Evolutionary conservation across 1,139 yeast genomes (phyloP).

Genomic region (Spathaspora jeffriesii): DNA sequence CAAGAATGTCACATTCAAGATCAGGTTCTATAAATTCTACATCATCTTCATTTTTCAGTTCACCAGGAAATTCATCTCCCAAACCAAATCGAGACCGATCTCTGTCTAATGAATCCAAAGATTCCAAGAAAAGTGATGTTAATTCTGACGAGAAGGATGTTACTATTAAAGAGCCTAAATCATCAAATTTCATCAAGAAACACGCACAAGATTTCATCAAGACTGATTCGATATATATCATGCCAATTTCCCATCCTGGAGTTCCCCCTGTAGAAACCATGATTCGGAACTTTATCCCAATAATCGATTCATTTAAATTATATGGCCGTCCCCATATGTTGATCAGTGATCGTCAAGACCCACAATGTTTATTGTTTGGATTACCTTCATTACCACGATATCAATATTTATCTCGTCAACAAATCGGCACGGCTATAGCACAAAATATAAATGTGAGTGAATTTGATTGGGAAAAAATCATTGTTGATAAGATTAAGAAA

Average conservation of each 20-base stretch:
- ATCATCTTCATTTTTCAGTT: slow-evolving; percentile 26
- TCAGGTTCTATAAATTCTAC: slow-evolving; percentile 23
- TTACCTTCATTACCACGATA: slow-evolving; percentile 59
- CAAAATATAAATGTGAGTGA: slow-evolving; percentile 20
- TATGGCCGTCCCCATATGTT: slow-evolving; percentile 58
- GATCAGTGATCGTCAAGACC: slow-evolving; percentile 44
- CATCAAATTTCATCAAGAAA: slow-evolving; percentile 23
- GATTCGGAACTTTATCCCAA: slow-evolving; percentile 54
- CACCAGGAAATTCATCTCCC: slow-evolving; percentile 12
- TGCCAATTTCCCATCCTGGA: slow-evolving; percentile 58
- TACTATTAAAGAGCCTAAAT: slow-evolving; percentile 11
- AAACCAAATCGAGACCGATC: slow-evolving; percentile 14
- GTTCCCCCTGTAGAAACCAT: slow-evolving; percentile 58
- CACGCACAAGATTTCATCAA: slow-evolving; percentile 30
- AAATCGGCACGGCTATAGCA: slow-evolving; percentile 34
- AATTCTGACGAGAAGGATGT: background rate
- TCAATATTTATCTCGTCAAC: slow-evolving; percentile 45
- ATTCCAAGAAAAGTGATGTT: background rate
- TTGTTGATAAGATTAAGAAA: slow-evolving; percentile 11
- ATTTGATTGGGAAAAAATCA: slow-evolving; percentile 17
- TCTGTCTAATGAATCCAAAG: slow-evolving; percentile 11
- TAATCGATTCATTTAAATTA: slow-evolving; percentile 52
- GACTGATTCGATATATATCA: slow-evolving; percentile 43
- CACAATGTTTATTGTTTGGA: slow-evolving; percentile 51
- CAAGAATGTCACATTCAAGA: slow-evolving; percentile 17